A percentile compares a stretch with the other conserved stretches of the same genome.
These are phyloP conservation scores for Zygotorulaspora sp. DNA, from an alignment of 805 yeast genomes.

Conservation along the genomic window DNA sequence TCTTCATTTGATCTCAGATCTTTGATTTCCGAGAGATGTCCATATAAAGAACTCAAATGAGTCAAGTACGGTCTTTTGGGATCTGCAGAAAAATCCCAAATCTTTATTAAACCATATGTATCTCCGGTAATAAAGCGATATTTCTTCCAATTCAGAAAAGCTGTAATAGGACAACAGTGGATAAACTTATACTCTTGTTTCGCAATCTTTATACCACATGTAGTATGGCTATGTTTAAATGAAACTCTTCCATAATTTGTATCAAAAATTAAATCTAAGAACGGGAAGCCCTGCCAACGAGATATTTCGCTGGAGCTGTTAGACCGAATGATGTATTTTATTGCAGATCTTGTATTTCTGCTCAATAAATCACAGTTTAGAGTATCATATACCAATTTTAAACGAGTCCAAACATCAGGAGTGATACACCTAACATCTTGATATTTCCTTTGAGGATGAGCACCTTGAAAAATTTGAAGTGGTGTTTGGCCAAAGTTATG, in stretches of 20 bases:
- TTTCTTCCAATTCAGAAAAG: constrained; percentile 26
- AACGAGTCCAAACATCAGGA: constrained; percentile 8
- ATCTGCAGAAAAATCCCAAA: constrained; percentile 41
- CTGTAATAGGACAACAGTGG: constrained; percentile 33
- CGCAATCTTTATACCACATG: constrained; percentile 10
- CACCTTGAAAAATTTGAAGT: constrained; percentile 57
- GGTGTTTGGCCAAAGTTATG: constrained; percentile 95
- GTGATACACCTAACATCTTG: constrained; percentile 4
- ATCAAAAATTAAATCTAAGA: constrained; percentile 11
- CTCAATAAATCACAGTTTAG: constrained; percentile 2
- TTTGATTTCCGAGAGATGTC: constrained; percentile 49
- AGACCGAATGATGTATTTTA: constrained; percentile 11
- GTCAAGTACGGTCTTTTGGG: constrained; percentile 8
- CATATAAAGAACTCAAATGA: constrained; percentile 46
- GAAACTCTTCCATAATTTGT: constrained; percentile 1
- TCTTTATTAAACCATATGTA: constrained; percentile 54
- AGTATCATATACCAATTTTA: constrained; percentile 4
- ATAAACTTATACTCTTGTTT: constrained; percentile 27
- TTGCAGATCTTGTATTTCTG: not conserved
- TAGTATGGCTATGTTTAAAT: constrained; percentile 4
- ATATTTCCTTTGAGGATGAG: constrained; percentile 52
- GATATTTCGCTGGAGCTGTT: constrained; percentile 6
- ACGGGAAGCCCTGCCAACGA: constrained; percentile 16
- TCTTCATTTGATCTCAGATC: constrained; percentile 48
- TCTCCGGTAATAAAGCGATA: constrained; percentile 38